phyloP scores from a whole-genome alignment of 1,284 basidiomycete species.

The Ganoderma meredithae region DNA sequence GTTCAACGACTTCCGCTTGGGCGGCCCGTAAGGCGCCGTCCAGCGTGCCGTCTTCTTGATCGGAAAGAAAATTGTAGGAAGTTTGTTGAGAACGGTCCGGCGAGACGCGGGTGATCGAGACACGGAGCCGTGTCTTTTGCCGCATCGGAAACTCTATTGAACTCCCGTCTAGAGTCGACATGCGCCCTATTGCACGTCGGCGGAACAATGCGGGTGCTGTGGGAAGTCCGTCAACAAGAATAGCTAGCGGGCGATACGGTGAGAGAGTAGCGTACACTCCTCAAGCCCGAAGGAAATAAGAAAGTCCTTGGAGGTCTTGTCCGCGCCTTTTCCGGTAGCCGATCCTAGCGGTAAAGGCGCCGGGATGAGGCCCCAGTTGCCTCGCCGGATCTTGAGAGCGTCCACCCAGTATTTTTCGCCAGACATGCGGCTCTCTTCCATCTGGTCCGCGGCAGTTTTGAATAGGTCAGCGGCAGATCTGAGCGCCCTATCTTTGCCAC shows the following conservation, averaged over 20 bases:
- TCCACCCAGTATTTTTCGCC: slow-evolving; percentile 81
- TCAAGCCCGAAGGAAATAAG: slow-evolving; percentile 79
- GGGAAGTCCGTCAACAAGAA: slow-evolving; percentile 9
- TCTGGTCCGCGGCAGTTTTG: slow-evolving; percentile 68
- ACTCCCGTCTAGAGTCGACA: slow-evolving; percentile 55
- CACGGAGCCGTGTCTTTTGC: slow-evolving; percentile 62
- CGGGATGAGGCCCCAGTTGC: slow-evolving; percentile 80
- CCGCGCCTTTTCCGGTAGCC: slow-evolving; percentile 73
- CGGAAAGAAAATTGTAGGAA: slow-evolving; percentile 48
- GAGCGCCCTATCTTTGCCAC: slow-evolving; percentile 80
- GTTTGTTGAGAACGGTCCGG: slow-evolving; percentile 42
- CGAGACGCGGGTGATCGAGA: slow-evolving; percentile 55
- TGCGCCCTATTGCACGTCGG: slow-evolving; percentile 70
- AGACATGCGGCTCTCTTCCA: slow-evolving; percentile 66
- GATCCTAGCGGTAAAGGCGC: slow-evolving; percentile 76
- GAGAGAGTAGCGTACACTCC: slow-evolving; percentile 58
- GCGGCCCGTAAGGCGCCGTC: slow-evolving; percentile 61
- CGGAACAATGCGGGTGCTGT: slow-evolving; percentile 69
- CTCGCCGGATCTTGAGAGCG: slow-evolving; percentile 74
- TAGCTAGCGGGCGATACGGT: not conserved
- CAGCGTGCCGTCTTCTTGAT: slow-evolving; percentile 47
- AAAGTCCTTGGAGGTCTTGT: slow-evolving; percentile 81
- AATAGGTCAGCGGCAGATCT: slow-evolving; percentile 75
- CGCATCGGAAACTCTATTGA: slow-evolving; percentile 70
- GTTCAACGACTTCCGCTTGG: slow-evolving; percentile 77